Conservation (phyloP, 2,329 filamentous ascomycete genomes). For the Nakataea oryzae region DNA sequence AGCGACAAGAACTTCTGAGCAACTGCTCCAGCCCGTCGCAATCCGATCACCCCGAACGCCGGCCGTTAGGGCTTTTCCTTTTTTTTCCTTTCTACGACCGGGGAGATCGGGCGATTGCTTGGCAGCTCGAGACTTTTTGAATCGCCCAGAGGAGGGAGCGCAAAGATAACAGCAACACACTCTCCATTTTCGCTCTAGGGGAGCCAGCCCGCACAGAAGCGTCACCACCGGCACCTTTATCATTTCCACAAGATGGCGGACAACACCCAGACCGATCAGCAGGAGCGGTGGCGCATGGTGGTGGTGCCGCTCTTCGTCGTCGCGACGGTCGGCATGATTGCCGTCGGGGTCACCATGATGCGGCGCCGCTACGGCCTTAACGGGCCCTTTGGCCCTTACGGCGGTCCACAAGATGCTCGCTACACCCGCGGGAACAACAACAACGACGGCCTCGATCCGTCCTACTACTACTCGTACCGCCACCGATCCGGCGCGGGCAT, state of each 20-base stretch:
- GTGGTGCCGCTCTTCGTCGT: conserved; percentile 7
- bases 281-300: conserved; percentile 5
- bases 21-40: neutral
- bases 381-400: neutral
- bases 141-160: no score
- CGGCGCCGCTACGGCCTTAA: conserved; percentile 1
- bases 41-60: no score
- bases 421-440: neutral
- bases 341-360: neutral
- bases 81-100: no score
- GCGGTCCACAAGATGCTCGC: neutral
- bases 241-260: neutral
- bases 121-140: no score
- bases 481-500: neutral
- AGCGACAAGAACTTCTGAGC: neutral
- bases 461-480: neutral
- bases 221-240: neutral
- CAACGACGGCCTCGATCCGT: neutral
- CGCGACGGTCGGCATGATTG: neutral
- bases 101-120: no score
- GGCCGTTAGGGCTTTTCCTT: no score
- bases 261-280: neutral
- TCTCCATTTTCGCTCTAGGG: neutral
- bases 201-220: neutral
- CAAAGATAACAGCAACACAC: neutral